Evolutionary conservation across 139 green algal species (phyloP), one percentile per base, ranked within the genome.

Genomic region (Yamagishiella unicocca): DNA sequence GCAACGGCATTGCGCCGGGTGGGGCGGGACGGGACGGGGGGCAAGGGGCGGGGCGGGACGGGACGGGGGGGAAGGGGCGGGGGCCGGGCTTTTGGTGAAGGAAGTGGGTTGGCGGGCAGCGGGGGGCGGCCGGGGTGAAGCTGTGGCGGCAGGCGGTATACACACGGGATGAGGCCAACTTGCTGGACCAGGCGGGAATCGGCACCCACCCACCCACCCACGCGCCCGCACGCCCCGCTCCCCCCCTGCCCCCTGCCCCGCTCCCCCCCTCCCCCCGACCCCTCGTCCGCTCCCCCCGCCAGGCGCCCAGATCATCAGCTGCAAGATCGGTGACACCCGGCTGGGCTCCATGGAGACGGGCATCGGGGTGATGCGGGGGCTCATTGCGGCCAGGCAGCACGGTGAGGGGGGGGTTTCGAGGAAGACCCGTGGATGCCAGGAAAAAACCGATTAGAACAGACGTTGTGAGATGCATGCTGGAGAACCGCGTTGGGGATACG

Each of bases 261-360:
- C 58, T 27, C 58, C 10, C 19, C 35, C 37, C 37, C 14, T 54
- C 19, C 35, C 68, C 10, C 68, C 9, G 3, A 50, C 22, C 71
- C 40, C 33, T 5, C 2, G 35, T 31, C 54, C 21, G 0, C 46
- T 2, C 73, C 40, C 33, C 10, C n/a, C 38, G 25, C 91, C 70
- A 95, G 93, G 94, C 27, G 95, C 96, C 19, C 95, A 98, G 91
- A 95, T 99, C 66, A 95, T 99, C 67, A 96, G 90, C n/a, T 98
- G 94, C 91, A 99, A 98, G 91, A 99, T 99, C 67, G 96, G 97
- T 10, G 97, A 99, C 90, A 96, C 86, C 7, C 90, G 97, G 6
- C 90, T 98, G 55, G 93, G 92, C 27, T 92, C 85, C 84, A 97
- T 98, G 95, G 96, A 99, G 90, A 98, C 97, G 1, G 91, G 91